Base-by-base conservation (phyloP, 495 filamentous ascomycete species). In the Xylaria grammica region DNA sequence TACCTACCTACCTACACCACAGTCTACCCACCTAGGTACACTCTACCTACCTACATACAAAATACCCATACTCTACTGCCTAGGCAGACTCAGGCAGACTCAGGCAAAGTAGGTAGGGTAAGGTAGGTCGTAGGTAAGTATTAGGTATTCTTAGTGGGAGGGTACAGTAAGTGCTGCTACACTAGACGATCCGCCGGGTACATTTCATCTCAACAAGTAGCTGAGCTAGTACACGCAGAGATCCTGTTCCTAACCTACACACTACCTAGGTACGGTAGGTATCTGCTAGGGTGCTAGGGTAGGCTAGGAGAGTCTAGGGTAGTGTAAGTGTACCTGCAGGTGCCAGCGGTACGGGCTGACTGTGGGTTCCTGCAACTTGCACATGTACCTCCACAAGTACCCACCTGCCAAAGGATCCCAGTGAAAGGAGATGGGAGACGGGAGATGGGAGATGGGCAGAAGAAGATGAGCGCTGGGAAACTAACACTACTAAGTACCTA, bases 271-370 rank as follows among this genome's bases (percentile, higher is more conserved):
- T n/a, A n/a, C n/a, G n/a, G n/a, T n/a, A n/a, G n/a, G n/a, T n/a
- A 9, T 7, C 20, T 36, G 34, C 44, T 48, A 48, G 20, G 44
- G 17, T 48, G 7, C 6, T 19, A 8, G 17, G 44, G 11, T 5
- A 5, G 34, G 17, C 40, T 42, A 42, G 3, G 40, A n/a, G n/a
- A n/a, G n/a, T n/a, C n/a, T 29, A 27, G 34, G 40, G 50, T 45
- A 55, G 29, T 50, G 38, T 13, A 26, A 5, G 52, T 64, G 62
- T 64, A 64, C 53, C 62, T 64, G 62, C 62, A 64, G 62, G 44
- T 64, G 62, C 29, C 52, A 58, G 53, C 52, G 45, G 62, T 64
- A 64, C 62, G 62, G 62, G 62, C 62, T 64, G 62, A 64, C 52
- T 50, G 53, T 64, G 62, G 62, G 62, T 64, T 58, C 52, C 62